phyloP scores from a whole-genome alignment of 192 early-diverging fungal genomes.

The Podila epicladia region DNA sequence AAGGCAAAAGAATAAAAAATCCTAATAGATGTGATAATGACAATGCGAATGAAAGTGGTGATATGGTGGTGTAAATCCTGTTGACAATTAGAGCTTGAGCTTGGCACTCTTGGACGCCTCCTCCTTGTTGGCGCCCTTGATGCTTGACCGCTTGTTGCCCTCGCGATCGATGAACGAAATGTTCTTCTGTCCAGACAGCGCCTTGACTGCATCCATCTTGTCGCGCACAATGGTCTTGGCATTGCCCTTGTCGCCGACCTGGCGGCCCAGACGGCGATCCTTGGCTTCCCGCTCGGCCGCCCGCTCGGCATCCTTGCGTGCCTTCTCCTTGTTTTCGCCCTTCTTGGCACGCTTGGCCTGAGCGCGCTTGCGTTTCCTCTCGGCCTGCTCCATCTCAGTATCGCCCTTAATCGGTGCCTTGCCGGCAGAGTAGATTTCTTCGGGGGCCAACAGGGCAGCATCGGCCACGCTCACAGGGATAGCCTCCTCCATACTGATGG shows the following conservation, averaged over 20 bases:
- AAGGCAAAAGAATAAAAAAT: no score
- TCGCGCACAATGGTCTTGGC: constrained; percentile 52
- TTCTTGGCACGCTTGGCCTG: constrained; percentile 74
- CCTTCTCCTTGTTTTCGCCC: constrained; percentile 68
- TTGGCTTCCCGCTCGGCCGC: constrained; percentile 52
- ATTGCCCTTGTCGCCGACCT: constrained; percentile 51
- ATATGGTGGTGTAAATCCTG: background rate
- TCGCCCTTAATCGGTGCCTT: constrained; percentile 77
- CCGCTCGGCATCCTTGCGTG: constrained; percentile 58
- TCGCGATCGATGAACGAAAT: constrained; percentile 53
- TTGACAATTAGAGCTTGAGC: constrained; percentile 35
- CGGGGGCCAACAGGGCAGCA: constrained; percentile 84
- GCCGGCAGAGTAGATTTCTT: constrained; percentile 90
- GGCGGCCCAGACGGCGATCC: constrained; percentile 45
- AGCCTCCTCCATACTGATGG: constrained; percentile 95
- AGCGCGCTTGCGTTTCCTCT: constrained; percentile 77
- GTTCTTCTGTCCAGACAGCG: constrained; percentile 42
- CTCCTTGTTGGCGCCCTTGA: constrained; percentile 21
- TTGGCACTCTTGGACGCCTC: constrained; percentile 39
- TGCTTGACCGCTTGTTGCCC: constrained; percentile 51
- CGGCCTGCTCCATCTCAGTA: constrained; percentile 79
- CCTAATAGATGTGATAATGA: no score
- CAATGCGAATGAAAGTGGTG: background rate
- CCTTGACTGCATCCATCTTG: constrained; percentile 52
- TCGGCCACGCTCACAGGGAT: constrained; percentile 88